These are phyloP conservation scores for Xylariaceae sp. DNA, from an alignment of 2,329 filamentous ascomycete species.

Conservation along the genomic window DNA sequence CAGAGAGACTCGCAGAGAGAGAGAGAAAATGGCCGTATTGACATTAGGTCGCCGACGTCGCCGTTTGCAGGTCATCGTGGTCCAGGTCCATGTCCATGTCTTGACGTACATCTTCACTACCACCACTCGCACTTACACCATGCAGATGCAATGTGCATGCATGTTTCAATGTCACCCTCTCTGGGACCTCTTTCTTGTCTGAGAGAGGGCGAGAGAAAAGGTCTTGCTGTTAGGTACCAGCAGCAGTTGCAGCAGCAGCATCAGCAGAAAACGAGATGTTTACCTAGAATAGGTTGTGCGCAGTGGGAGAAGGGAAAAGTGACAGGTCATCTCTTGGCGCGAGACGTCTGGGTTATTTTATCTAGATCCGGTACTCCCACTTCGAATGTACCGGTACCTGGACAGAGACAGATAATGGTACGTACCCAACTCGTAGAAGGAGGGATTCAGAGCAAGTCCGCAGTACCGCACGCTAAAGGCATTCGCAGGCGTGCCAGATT, in stretches of 20 bases:
- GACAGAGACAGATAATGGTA: too few relatives aligned
- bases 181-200: neutral
- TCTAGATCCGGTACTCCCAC: neutral
- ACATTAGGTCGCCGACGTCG: constrained; percentile 1
- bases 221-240: too few relatives aligned
- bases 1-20: too few relatives aligned
- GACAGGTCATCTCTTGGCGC: neutral
- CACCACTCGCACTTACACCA: neutral
- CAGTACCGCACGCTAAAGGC: too few relatives aligned
- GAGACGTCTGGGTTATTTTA: neutral
- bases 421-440: too few relatives aligned
- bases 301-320: neutral
- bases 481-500: too few relatives aligned
- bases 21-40: neutral
- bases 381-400: neutral
- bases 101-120: neutral
- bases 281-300: neutral
- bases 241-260: neutral
- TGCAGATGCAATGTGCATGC: constrained; percentile 1
- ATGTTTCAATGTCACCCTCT: neutral
- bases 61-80: neutral
- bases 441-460: too few relatives aligned
- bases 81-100: neutral
- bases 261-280: neutral
- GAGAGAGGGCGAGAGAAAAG: neutral